Evolutionary conservation across 2,329 filamentous ascomycete genomes (phyloP).

Genomic region (Claviceps arundinis): DNA sequence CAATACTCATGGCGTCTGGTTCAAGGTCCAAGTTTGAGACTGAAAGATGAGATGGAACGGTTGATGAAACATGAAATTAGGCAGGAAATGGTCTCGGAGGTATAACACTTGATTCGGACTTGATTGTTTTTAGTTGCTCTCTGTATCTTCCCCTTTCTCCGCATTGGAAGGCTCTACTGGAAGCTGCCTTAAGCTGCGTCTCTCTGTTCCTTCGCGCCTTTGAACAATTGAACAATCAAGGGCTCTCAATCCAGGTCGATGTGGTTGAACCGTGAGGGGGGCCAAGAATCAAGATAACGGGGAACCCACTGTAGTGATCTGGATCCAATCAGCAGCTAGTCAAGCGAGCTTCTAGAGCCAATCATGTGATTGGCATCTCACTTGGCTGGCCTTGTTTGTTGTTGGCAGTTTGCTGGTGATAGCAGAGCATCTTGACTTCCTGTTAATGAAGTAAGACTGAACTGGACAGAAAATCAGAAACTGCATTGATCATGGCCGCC

Average conservation of each 20-base stretch:
- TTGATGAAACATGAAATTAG: not conserved
- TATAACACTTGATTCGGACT: not conserved
- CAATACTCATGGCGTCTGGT: not conserved
- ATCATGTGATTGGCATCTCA: conserved; percentile 8
- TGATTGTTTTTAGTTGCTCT: not conserved
- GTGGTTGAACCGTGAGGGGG: too few species aligned
- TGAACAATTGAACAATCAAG: too few species aligned
- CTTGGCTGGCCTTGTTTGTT: not conserved
- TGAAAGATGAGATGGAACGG: not conserved
- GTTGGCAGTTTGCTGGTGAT: not conserved
- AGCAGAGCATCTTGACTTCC: too few species aligned
- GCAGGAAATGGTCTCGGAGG: not conserved
- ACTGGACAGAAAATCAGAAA: not conserved
- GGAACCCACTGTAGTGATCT: too few species aligned
- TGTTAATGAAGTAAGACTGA: not conserved
- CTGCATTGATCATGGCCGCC: not conserved
- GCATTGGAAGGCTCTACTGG: not conserved
- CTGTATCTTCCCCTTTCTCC: not conserved
- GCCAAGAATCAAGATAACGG: too few species aligned
- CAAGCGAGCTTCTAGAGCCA: conserved; percentile 1
- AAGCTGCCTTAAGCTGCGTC: too few species aligned
- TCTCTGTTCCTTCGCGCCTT: too few species aligned
- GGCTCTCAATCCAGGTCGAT: too few species aligned
- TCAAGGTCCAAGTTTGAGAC: not conserved
- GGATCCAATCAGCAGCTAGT: too few species aligned